These are phyloP conservation scores for Epichloe scottii DNA, from an alignment of 2,329 filamentous ascomycete species.

Conservation along the genomic window DNA sequence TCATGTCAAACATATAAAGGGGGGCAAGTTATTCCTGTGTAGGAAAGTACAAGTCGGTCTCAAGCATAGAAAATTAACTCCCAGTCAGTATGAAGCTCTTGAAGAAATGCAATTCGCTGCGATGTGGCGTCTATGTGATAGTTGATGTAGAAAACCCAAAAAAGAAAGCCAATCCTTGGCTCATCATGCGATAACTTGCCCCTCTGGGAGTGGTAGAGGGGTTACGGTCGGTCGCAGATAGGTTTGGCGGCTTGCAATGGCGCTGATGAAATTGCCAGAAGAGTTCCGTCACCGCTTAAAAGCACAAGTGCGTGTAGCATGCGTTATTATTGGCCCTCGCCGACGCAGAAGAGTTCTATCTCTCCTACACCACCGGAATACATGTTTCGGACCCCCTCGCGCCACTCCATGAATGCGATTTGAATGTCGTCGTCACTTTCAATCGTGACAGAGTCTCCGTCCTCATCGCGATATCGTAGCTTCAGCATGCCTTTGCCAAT, in stretches of 20 bases:
- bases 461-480: constrained; percentile 81
- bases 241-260: background rate
- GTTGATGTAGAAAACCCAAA: background rate
- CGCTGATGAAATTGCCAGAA: background rate
- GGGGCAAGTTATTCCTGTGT: background rate
- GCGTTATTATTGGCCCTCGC: constrained; percentile 24
- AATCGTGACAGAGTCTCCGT: constrained; percentile 86
- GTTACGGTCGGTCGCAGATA: background rate
- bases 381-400: constrained; percentile 49
- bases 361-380: constrained; percentile 65
- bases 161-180: background rate
- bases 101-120: constrained; percentile 14
- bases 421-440: constrained; percentile 94
- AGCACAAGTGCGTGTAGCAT: too few species aligned
- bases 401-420: constrained; percentile 90
- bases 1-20: background rate
- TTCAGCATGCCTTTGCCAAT: constrained; percentile 74
- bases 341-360: constrained; percentile 74
- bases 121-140: constrained; percentile 18
- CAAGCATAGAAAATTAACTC: background rate
- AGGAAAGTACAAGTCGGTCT: constrained; percentile 1
- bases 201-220: background rate
- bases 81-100: constrained; percentile 2
- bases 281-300: background rate
- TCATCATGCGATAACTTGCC: background rate